Base-by-base conservation (phyloP, 257 asterid species). In the Nicotiana paniculata region DNA sequence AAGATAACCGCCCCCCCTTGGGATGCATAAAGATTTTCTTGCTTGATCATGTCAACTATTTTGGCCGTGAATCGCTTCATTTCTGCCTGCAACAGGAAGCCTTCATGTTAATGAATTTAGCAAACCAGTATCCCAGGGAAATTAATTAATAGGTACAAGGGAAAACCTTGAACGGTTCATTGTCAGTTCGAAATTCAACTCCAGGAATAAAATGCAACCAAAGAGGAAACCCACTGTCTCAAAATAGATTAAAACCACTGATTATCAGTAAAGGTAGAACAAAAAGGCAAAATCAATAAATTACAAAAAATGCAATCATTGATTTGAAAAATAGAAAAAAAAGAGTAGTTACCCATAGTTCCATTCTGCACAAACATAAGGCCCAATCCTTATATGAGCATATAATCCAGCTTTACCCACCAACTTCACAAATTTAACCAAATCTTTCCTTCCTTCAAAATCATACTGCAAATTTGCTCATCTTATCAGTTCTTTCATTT, bases 351-450 rank as follows among this genome's bases (percentile, higher is more conserved):
- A 93, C 98, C 98, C 98, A 82, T 95, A 95, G 81, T 91, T 95
- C 98, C 98, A 95, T 77, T 95, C 98, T 33, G 98, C 97, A 48
- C 98, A 95, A 53, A 85, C 98, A 72, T 95, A 95, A 82, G 98
- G 98, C 12, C 96, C 97, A 17, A 93, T 95, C 15, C 98, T 90
- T 21, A 95, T 89, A 84, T 92, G 95, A 74, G 85, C 93, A 69
- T 82, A 85, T 28, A 95, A 86, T n/a, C 95, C 98, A 84, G 98
- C 97, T 51, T 91, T 89, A 17, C 80, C 77, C 8, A 92, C 92
- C 92, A 95, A 82, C 78, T 93, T 93, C 81, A 95, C 85, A 61
- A 95, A 95, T n/a, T 86, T 88, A 83, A 90, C 93, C 92, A 95
- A 85, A 89, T 95, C 97, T 6, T 92, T 92, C 85, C 95, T 86